Percentiles rank a stretch among this genome's conserved stretches.
Conservation (phyloP, 2,329 filamentous ascomycete species). For the Didymosphaeria variabile region DNA sequence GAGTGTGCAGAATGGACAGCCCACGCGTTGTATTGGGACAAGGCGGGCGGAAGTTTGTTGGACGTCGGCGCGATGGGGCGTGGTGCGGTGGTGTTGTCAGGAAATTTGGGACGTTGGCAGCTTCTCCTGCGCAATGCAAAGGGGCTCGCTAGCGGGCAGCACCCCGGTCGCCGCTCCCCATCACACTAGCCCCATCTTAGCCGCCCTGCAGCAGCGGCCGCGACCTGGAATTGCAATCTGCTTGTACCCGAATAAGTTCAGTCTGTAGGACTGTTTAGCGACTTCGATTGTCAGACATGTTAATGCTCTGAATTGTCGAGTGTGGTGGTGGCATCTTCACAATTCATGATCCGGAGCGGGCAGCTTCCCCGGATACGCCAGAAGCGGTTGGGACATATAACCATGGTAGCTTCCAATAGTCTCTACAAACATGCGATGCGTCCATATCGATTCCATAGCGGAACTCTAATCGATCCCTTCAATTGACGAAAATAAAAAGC, state of each 20-base stretch:
- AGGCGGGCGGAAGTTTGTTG: conserved; percentile 24
- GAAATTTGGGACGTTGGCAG: conserved; percentile 53
- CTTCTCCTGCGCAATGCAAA: conserved; percentile 51
- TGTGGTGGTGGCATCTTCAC: not conserved
- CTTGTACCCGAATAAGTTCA: not conserved
- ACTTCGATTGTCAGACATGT: not conserved
- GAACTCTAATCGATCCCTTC: not conserved
- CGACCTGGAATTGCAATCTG: not conserved
- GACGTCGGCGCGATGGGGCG: conserved; percentile 27
- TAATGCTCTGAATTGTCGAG: not conserved
- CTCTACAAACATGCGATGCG: not conserved
- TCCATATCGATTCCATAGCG: not conserved
- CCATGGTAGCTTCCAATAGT: not conserved
- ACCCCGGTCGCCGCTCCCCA: conserved; percentile 44
- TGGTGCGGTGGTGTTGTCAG: conserved; percentile 45
- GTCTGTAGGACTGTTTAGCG: no score
- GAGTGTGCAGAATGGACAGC: conserved; percentile 24
- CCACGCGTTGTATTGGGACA: conserved; percentile 32
- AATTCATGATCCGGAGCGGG: conserved; percentile 5
- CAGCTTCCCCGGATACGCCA: not conserved
- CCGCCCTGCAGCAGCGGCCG: conserved; percentile 24
- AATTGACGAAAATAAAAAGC: not conserved
- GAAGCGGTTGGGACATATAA: not conserved
- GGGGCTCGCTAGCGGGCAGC: conserved; percentile 48
- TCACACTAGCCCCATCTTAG: conserved; percentile 39